phyloP scores from a whole-genome alignment of 805 yeast species.

The Candida michaelii region DNA sequence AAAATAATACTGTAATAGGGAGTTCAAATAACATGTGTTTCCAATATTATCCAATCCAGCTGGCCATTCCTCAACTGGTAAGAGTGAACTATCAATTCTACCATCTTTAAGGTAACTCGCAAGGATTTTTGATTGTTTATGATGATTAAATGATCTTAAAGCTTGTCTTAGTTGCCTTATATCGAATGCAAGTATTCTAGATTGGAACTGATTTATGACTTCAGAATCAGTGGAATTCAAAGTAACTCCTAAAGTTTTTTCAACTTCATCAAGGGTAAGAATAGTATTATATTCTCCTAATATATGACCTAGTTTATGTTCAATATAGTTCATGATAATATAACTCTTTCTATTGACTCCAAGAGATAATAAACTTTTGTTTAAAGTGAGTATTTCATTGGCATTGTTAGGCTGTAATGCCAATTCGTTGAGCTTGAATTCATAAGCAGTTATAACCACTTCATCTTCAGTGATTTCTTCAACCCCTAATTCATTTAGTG shows the following conservation, averaged over 20 bases:
- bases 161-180: conserved; percentile 58
- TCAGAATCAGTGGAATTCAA: conserved; percentile 56
- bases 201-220: conserved; percentile 47
- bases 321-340: conserved; percentile 55
- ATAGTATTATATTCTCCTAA: conserved; percentile 8
- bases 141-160: conserved; percentile 53
- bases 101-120: conserved; percentile 61
- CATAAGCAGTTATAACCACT: conserved; percentile 71
- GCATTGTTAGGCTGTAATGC: conserved; percentile 28
- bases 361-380: conserved; percentile 61
- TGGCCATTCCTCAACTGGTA: conserved; percentile 73
- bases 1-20: conserved; percentile 86
- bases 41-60: conserved; percentile 94
- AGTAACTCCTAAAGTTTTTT: conserved; percentile 48
- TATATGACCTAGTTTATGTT: conserved; percentile 37
- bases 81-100: conserved; percentile 52
- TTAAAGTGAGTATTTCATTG: conserved; percentile 35
- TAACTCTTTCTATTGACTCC: conserved; percentile 60
- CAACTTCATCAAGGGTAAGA: conserved; percentile 35
- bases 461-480: conserved; percentile 54
- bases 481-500: conserved; percentile 36
- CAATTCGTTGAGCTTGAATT: conserved; percentile 57
- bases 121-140: conserved; percentile 56
- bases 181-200: conserved; percentile 33
- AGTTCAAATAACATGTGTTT: conserved; percentile 91